phyloP scores from a whole-genome alignment of 176 grass and related monocot species.

The Oryza rufipogon region DNA sequence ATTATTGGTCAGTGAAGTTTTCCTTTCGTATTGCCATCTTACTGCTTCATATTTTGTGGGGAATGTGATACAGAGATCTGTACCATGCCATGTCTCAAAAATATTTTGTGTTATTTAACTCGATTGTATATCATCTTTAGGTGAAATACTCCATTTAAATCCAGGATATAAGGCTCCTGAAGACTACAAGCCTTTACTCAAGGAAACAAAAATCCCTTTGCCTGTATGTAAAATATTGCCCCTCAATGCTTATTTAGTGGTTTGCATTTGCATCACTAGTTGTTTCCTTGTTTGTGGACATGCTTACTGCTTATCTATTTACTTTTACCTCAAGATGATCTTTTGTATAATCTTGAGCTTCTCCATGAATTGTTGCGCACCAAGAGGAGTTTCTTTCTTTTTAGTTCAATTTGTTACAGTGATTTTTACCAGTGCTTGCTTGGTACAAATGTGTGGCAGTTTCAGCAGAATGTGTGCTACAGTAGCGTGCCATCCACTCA shows the following conservation, averaged over 20 bases:
- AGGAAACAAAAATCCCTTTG: conserved; percentile 83
- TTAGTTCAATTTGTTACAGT: conserved; percentile 3
- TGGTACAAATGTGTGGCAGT: not conserved
- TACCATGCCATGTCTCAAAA: conserved; percentile 16
- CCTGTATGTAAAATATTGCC: conserved; percentile 53
- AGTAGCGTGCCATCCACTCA: not conserved
- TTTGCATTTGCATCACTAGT: conserved; percentile 34
- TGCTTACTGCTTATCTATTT: not conserved
- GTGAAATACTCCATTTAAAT: conserved; percentile 81
- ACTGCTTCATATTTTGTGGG: not conserved
- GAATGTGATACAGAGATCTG: not conserved
- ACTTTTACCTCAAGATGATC: not conserved
- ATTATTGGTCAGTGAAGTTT: conserved; percentile 72
- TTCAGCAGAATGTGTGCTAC: not conserved
- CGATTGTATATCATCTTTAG: conserved; percentile 50
- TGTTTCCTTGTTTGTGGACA: not conserved
- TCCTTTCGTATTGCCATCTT: conserved; percentile 19
- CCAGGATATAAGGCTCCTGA: conserved; percentile 79
- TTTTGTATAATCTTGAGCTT: not conserved
- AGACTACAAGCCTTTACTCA: conserved; percentile 86
- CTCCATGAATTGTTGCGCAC: not conserved
- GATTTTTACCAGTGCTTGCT: not conserved
- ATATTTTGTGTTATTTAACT: conserved; percentile 20
- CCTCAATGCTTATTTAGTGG: conserved; percentile 21
- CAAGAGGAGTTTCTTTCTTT: conserved; percentile 19